A percentile compares a stretch with the other conserved stretches of the same genome.
These are phyloP conservation scores for Penicillium sp. DNA, from an alignment of 2,329 filamentous ascomycete species.

Conservation along the genomic window DNA sequence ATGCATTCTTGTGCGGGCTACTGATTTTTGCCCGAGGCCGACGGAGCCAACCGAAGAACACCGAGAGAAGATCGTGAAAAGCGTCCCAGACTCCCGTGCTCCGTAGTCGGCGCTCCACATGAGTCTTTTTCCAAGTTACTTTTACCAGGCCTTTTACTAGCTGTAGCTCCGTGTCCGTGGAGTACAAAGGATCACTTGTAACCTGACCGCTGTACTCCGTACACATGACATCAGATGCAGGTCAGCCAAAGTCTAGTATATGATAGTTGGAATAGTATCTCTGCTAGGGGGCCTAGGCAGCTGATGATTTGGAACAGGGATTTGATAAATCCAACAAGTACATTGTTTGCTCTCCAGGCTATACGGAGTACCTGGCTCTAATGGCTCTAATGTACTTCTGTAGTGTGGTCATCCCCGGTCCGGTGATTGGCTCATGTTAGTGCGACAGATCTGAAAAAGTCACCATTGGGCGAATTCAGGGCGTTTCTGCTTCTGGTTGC, in stretches of 20 bases:
- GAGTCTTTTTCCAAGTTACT: no score
- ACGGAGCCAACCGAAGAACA: not conserved
- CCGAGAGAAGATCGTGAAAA: not conserved
- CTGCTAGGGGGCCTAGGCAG: no score
- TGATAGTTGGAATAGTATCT: not conserved
- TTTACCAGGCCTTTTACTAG: no score
- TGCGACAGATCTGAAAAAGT: not conserved
- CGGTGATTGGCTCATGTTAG: not conserved
- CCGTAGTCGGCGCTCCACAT: no score
- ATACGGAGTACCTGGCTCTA: no score
- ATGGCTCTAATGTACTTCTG: not conserved
- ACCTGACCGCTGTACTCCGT: not conserved
- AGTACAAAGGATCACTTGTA: no score
- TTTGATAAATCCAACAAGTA: not conserved
- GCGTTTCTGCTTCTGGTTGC: no score
- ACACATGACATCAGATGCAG: constrained; percentile 1
- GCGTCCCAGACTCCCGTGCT: no score
- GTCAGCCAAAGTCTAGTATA: not conserved
- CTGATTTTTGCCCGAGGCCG: not conserved
- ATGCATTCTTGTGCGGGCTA: not conserved
- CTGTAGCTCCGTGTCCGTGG: no score
- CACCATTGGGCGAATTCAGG: no score
- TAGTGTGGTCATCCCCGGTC: constrained; percentile 1
- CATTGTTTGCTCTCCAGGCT: not conserved
- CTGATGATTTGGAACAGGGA: no score